Evolutionary conservation across 2,329 filamentous ascomycete species (phyloP).

Genomic region (Byssochlamys sp.): DNA sequence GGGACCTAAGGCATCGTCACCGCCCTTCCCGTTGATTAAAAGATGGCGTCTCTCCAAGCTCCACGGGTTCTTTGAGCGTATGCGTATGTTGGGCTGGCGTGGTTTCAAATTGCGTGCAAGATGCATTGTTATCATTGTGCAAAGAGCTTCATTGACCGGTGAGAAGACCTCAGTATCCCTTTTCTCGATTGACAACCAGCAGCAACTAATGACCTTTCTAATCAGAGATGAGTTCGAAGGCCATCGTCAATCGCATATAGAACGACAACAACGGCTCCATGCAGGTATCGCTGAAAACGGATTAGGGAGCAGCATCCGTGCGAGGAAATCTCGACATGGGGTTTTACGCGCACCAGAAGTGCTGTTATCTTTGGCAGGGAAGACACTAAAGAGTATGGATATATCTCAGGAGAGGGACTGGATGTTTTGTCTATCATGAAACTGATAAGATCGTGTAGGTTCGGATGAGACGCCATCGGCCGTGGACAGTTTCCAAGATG

Average conservation of each 20-base stretch:
- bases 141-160: constrained; percentile 9
- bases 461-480: constrained; percentile 7
- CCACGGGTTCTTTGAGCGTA: not conserved
- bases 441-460: constrained; percentile 3
- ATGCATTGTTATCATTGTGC: constrained; percentile 9
- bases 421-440: not conserved
- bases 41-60: not conserved
- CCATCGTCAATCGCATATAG: constrained; percentile 5
- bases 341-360: constrained; percentile 5
- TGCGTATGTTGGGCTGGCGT: not conserved
- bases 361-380: constrained; percentile 4
- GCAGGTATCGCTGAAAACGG: constrained; percentile 3
- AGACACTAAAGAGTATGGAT: constrained; percentile 2
- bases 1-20: not conserved
- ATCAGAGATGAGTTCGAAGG: constrained; percentile 7
- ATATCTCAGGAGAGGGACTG: not conserved
- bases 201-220: not conserved
- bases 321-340: not conserved
- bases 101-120: not conserved
- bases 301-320: not conserved
- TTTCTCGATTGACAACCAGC: not conserved
- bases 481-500: constrained; percentile 17
- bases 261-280: constrained; percentile 5
- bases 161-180: not conserved
- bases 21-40: not conserved